Base-by-base conservation (phyloP, 164 flowering plant species). In the Sextonia rubra region DNA sequence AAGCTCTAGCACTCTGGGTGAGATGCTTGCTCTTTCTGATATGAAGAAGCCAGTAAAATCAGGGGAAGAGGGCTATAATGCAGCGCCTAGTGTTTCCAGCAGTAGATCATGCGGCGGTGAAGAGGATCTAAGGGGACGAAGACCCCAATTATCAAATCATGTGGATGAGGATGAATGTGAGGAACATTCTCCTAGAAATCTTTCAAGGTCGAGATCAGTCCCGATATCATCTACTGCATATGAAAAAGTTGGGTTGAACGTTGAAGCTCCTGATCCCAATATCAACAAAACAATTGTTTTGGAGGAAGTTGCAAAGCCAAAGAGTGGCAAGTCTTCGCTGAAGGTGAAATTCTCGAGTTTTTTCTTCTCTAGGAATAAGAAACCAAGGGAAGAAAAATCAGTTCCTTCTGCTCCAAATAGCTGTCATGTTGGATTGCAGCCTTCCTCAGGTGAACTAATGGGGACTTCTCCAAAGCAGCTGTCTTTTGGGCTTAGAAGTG, bases 21-120 rank as follows among this genome's bases (percentile, higher is more conserved):
- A 95, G 77, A 93, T 95, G 98, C 97, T 95, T 81, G 92, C 97
- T 44, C 93, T 95, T 79, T 86, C 92, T 56, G 98, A 89, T 66
- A 71, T 75, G 15, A 91, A 86, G 80, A 86, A 80, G 60, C 27
- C 82, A 4, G 52, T 47, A 71, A 72, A 66, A 77, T 74, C 80
- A 37, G 81, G 77, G 49, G 85, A 80, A 61, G 86, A 77, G 30
- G 76, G 23, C 62, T 68, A 24, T 71, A 72, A 74, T 49, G 83
- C 75, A 29, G 69, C 25, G 15, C 60, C 62, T 17, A 65, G 73
- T 60, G 44, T 32, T 30, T 70, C 60, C 27, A 77, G 75, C 71
- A 79, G 80, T 73, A 74, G 73, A 37, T 75, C 79, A 44, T 79
- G 76, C 72, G 81, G 75, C 68, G 78, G 71, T 44, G 84, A 84